Evolutionary conservation across 495 filamentous ascomycete genomes (phyloP).

Genomic region (Hypomontagnella submonticulosa): DNA sequence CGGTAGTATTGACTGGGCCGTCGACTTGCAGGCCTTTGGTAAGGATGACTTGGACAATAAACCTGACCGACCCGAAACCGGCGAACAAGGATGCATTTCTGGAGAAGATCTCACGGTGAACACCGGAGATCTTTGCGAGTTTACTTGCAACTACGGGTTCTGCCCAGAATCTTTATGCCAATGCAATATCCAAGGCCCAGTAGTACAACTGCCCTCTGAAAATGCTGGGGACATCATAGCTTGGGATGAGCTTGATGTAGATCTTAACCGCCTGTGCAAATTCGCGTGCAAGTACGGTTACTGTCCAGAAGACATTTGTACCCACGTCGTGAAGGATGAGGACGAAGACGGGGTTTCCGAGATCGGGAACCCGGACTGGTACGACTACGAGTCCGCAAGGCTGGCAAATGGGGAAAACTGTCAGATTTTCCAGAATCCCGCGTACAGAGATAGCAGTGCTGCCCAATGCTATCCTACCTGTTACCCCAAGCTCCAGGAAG

Average conservation of each 20-base stretch:
- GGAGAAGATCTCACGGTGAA: background rate
- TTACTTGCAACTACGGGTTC: background rate
- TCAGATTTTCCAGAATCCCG: background rate
- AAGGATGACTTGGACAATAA: too few species aligned
- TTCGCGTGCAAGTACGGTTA: conserved; percentile 3
- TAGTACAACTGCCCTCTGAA: background rate
- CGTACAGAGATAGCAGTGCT: background rate
- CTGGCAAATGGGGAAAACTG: background rate
- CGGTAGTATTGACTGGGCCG: conserved; percentile 19
- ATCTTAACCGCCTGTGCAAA: background rate
- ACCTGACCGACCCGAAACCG: background rate
- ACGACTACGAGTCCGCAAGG: background rate
- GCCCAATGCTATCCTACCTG: too few species aligned
- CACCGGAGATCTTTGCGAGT: conserved; percentile 1
- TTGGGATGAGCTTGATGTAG: background rate
- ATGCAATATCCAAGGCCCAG: background rate
- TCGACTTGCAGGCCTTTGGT: conserved; percentile 5
- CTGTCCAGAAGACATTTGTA: conserved; percentile 1
- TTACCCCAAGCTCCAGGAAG: too few species aligned
- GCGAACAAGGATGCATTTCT: background rate
- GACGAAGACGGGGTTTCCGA: background rate
- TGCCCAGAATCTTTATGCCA: background rate
- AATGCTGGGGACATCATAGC: background rate
- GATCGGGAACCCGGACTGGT: background rate
- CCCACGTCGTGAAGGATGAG: background rate